Base-by-base conservation (phyloP, 2,329 filamentous ascomycete genomes). In the Emydomyces testavorans region DNA sequence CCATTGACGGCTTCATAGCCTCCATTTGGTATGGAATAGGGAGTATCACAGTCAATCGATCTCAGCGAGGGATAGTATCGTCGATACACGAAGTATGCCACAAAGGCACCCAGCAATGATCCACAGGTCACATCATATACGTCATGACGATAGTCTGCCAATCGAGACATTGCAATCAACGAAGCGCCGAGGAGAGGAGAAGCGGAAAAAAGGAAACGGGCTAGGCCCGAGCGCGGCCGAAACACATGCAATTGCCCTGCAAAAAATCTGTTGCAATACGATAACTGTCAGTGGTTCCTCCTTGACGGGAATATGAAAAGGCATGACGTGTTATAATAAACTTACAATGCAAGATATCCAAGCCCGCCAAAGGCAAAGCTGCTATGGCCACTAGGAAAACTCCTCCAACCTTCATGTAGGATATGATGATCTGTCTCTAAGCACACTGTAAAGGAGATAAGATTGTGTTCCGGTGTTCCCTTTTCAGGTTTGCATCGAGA, bases 401-500 rank as follows among this genome's bases (percentile, higher is more conserved):
- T 79, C 50, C 79, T 70, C 77, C 77, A 82, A 23, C 79, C 79
- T 56, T 82, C 79, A 41, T 81, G 75, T 0, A 82, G 62, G 2
- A 72, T 66, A 54, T 79, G 76, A 49, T 74, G 69, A 35, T 68
- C 61, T 1, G 77, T 75, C 52, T 71, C 65, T 4, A 66, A 69
- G 52, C 71, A 73, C 8, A 71, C 66, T 1, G 60, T 64, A 54
- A 67, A 67, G 10, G 63, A 60, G 23, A 82, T 73, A 40, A 82
- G 65, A 26, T 66, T 58, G 53, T 79, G 69, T 43, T 66, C 66
- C 0, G 78, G 72, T 0, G 78, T 79, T 6, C 73, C 76, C 11
- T 71, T 63, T 48, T 64, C 68, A 0, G 92, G 89, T 54, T 84
- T 81, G 67, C 92, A 98, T 31, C 92, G 80, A n/a, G 83, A 80